Conservation (phyloP, 805 yeast species). For the Tanozyma kutaoensis region DNA sequence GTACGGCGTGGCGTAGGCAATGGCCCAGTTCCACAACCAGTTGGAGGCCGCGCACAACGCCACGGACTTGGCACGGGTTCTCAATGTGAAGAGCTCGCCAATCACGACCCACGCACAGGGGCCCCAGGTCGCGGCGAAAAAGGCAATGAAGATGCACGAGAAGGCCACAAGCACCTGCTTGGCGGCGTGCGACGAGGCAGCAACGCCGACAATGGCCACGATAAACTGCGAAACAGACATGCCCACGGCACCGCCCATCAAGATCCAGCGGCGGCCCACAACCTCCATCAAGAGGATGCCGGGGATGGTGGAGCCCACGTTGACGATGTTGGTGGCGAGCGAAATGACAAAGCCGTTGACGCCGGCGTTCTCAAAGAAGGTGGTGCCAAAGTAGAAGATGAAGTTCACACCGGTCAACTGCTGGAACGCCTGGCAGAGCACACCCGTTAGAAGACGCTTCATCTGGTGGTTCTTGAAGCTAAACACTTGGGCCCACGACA, state of each 20-base stretch:
- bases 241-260: slow-evolving; percentile 62
- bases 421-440: slow-evolving; percentile 30
- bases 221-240: slow-evolving; percentile 48
- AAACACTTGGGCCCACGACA: too few relatives aligned
- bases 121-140: slow-evolving; percentile 80
- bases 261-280: slow-evolving; percentile 63
- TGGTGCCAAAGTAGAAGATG: slow-evolving; percentile 32
- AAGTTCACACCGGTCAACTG: slow-evolving; percentile 32
- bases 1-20: slow-evolving; percentile 67
- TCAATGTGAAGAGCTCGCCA: slow-evolving; percentile 34
- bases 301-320: slow-evolving; percentile 70
- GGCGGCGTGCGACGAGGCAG: slow-evolving; percentile 4
- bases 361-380: slow-evolving; percentile 24
- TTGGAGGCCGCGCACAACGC: slow-evolving; percentile 67
- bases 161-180: slow-evolving; percentile 9
- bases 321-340: slow-evolving; percentile 71
- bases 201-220: slow-evolving; percentile 41
- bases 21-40: slow-evolving; percentile 67
- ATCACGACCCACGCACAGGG: slow-evolving; percentile 55
- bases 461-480: slow-evolving; percentile 27
- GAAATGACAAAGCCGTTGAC: slow-evolving; percentile 52
- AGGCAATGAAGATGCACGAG: slow-evolving; percentile 45
- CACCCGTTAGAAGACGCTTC: slow-evolving; percentile 27
- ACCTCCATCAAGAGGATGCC: slow-evolving; percentile 70
- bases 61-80: slow-evolving; percentile 67